Evolutionary conservation across 2,329 filamentous ascomycete genomes (phyloP).

Genomic region (Dactylellina parvicollis): DNA sequence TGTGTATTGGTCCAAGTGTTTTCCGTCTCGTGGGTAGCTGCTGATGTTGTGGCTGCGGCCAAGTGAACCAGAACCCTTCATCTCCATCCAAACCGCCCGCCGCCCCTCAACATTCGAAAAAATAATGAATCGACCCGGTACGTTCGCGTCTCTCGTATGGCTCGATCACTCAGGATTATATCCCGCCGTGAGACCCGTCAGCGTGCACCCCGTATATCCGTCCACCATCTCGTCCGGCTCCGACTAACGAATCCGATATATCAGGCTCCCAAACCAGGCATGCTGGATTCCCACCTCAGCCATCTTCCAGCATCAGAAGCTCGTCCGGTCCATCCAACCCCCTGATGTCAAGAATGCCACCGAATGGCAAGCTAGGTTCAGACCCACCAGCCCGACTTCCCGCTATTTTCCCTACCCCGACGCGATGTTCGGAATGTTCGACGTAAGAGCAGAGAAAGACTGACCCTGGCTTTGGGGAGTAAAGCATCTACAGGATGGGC

Average conservation of each 20-base stretch:
- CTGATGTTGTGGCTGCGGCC: background rate
- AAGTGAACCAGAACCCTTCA: background rate
- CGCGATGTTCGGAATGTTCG: background rate
- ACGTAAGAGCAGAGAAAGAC: background rate
- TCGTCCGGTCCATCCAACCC: conserved; percentile 39
- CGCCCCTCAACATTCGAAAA: background rate
- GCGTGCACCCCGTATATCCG: background rate
- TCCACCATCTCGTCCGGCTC: background rate
- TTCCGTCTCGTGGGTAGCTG: background rate
- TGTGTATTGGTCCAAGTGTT: background rate
- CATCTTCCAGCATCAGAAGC: conserved; percentile 44
- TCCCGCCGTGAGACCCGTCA: background rate
- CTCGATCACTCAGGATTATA: background rate
- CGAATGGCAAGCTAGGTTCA: conserved; percentile 52
- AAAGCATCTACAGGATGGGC: conserved; percentile 50
- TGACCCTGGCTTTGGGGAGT: conserved; percentile 7
- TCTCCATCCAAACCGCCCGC: background rate
- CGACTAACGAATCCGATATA: conserved; percentile 22
- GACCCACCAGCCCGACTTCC: background rate
- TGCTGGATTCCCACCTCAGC: conserved; percentile 51
- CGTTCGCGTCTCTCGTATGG: background rate
- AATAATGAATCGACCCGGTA: conserved; percentile 53
- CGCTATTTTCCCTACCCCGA: background rate
- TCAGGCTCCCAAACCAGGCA: conserved; percentile 52
- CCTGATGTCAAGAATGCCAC: conserved; percentile 49